Evolutionary conservation across 2,329 filamentous ascomycete genomes (phyloP).

Genomic region (Aspergillaceae sp.): DNA sequence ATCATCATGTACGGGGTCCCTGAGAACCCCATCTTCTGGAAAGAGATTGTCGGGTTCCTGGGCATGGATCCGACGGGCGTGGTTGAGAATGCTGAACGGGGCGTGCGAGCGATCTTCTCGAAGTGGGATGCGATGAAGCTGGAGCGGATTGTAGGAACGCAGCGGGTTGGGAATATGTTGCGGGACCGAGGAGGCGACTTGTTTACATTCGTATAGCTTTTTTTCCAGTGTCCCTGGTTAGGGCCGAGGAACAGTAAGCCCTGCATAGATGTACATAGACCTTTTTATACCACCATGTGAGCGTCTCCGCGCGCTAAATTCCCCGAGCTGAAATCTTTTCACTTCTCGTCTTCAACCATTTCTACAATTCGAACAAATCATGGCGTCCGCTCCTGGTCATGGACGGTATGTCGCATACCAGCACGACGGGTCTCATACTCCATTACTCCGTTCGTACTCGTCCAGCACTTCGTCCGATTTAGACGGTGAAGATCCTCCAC

Average conservation of each 20-base stretch:
- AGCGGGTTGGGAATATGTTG: constrained; percentile 75
- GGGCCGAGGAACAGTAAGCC: not conserved
- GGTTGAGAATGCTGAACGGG: constrained; percentile 49
- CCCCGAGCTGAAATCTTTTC: not conserved
- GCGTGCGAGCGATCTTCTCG: constrained; percentile 60
- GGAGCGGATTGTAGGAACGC: constrained; percentile 76
- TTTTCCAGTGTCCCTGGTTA: not conserved
- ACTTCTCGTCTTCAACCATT: not conserved
- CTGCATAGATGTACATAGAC: not conserved
- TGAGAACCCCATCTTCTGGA: constrained; percentile 60
- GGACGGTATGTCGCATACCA: too few relatives aligned
- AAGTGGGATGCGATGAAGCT: constrained; percentile 84
- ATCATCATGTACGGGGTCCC: constrained; percentile 88
- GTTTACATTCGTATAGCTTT: constrained; percentile 76
- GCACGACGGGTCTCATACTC: not conserved
- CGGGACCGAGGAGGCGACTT: constrained; percentile 72
- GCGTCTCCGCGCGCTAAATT: not conserved
- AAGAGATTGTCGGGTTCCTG: constrained; percentile 36
- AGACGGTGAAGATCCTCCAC: not conserved
- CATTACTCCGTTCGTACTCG: not conserved
- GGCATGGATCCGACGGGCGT: constrained; percentile 39
- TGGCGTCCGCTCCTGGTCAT: not conserved
- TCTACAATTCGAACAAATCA: not conserved
- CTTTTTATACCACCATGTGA: constrained; percentile 1
- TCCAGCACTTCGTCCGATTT: not conserved